phyloP scores from a whole-genome alignment of 2,329 filamentous ascomycete species.

The Ophiostoma tasmaniense region DNA sequence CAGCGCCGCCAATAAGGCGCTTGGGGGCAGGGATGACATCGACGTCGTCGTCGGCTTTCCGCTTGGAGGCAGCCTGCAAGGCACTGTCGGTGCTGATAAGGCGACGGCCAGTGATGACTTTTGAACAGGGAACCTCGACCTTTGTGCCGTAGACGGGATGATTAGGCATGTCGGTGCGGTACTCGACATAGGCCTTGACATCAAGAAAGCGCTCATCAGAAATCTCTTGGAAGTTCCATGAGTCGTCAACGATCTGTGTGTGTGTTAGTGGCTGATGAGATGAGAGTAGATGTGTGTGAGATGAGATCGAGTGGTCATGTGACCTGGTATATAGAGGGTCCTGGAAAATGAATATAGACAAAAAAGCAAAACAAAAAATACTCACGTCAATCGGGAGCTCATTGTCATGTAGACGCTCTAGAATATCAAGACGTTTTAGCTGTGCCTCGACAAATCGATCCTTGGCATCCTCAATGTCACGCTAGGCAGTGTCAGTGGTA shows the following conservation, averaged over 20 bases:
- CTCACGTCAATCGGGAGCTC: constrained; percentile 43
- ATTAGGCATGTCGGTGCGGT: constrained; percentile 17
- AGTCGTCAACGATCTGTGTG: constrained; percentile 19
- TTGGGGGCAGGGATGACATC: constrained; percentile 44
- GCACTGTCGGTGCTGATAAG: constrained; percentile 4
- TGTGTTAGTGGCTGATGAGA: background rate
- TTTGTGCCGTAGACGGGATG: constrained; percentile 25
- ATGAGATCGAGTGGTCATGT: background rate
- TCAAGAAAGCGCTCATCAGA: constrained; percentile 19
- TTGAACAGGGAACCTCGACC: constrained; percentile 29
- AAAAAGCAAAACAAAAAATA: constrained; percentile 18
- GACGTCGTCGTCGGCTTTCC: constrained; percentile 42
- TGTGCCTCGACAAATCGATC: constrained; percentile 40
- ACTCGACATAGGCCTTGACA: constrained; percentile 21
- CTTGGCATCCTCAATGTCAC: constrained; percentile 27
- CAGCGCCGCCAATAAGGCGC: constrained; percentile 29
- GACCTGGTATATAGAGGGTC: background rate
- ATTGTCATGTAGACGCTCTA: constrained; percentile 36
- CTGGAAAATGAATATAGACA: constrained; percentile 10
- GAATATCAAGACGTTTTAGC: constrained; percentile 37
- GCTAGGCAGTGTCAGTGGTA: constrained; percentile 17
- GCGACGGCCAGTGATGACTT: constrained; percentile 19
- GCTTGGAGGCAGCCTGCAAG: constrained; percentile 32
- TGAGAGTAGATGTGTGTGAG: background rate
- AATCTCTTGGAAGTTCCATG: constrained; percentile 21